Base-by-base conservation (phyloP, 1,284 basidiomycete species). In the Ceratobasidium sp. region DNA sequence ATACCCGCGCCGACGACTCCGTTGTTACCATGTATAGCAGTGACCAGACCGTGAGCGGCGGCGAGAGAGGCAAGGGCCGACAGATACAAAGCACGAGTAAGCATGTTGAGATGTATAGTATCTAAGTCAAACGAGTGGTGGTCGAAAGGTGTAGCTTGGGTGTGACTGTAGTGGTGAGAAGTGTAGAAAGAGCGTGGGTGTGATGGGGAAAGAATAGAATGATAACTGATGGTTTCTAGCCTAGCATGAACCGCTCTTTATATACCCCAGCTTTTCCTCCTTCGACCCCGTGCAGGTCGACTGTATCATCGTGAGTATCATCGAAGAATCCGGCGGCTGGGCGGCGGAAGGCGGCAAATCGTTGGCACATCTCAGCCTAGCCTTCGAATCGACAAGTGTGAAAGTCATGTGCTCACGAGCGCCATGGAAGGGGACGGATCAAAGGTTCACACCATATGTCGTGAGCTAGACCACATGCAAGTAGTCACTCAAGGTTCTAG, bases 11-110 rank as follows among this genome's bases (percentile, higher is more conserved):
- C 79, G 26, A 62, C 79, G 23, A 82, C 69, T 12, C 82, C 82
- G 56, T 83, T 83, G 23, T 81, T 82, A n/a, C 82, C 82, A 5
- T 64, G 78, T 50, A 83, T 79, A 38, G 61, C 79, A 56, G 81
- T 82, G 52, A 83, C 81, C 15, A 75, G 75, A 52, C 82, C 82
- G 68, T 83, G 82, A n/a, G 79, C 81, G 44, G 62, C 70, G 48
- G 44, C 77, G 80, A 80, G 57, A 40, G 74, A 76, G 52, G 44
- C 28, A 26, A 76, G 50, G 12, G 74, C 74, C 46, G 74, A 76
- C 15, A 76, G 74, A 62, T 59, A 76, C 52, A 76, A 12, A 42
- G 67, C 28, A 52, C 74, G 74, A 20, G 74, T 56, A 38, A 54
- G 67, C 74, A 76, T 76, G 38, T 46, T 76, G 74, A 59, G 13